These are phyloP conservation scores for Saccharomyces hybrid DNA, from an alignment of 1,139 yeast genomes.

Conservation along the genomic window DNA sequence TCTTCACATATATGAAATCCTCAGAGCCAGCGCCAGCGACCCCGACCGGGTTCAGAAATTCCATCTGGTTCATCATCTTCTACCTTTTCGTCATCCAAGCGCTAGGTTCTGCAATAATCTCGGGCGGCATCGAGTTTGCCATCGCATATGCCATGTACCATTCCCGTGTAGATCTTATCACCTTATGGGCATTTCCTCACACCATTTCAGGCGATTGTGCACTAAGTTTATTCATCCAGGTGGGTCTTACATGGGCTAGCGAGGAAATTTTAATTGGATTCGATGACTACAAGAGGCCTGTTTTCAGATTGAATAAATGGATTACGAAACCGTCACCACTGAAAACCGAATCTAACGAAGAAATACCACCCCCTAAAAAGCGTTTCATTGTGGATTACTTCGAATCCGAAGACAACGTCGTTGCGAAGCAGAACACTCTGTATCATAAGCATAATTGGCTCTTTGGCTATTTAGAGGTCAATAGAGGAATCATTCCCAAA, in stretches of 20 bases:
- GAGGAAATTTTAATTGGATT: conserved; percentile 21
- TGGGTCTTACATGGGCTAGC: conserved; percentile 17
- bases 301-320: not conserved
- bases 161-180: conserved; percentile 9
- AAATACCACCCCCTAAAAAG: conserved; percentile 1
- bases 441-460: not conserved
- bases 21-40: not conserved
- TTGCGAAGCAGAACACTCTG: not conserved
- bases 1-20: not conserved
- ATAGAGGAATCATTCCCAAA: not conserved
- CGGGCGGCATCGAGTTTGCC: conserved; percentile 24
- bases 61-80: conserved; percentile 7
- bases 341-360: not conserved
- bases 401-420: not conserved
- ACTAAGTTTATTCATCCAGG: conserved; percentile 19
- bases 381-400: not conserved
- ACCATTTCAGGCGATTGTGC: conserved; percentile 26
- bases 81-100: conserved; percentile 10
- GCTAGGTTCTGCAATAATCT: conserved; percentile 16
- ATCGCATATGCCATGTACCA: conserved; percentile 25
- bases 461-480: not conserved
- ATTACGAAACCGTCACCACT: not conserved
- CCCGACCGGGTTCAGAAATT: not conserved
- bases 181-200: conserved; percentile 24
- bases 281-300: conserved; percentile 12